Evolutionary conservation across 805 yeast genomes (phyloP).

Genomic region (Clavispora asparagi): DNA sequence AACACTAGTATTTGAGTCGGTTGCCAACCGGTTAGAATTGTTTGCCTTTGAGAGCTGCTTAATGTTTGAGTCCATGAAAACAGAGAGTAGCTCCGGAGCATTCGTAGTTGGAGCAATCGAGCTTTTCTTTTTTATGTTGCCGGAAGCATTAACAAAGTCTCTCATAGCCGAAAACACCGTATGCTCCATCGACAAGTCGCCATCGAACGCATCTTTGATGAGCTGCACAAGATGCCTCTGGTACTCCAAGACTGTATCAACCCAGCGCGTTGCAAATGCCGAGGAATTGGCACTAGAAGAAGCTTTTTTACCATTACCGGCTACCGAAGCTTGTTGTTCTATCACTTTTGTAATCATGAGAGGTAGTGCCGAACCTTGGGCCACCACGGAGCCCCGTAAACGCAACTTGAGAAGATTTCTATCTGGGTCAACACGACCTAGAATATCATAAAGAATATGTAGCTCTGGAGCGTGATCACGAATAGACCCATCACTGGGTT

Average conservation of each 20-base stretch:
- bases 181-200: constrained; percentile 46
- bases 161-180: constrained; percentile 58
- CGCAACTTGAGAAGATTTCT: constrained; percentile 45
- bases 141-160: constrained; percentile 51
- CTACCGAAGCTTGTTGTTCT: constrained; percentile 8
- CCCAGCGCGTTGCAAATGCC: constrained; percentile 63
- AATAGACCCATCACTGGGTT: background rate
- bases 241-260: constrained; percentile 48
- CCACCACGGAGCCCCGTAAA: constrained; percentile 41
- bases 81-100: constrained; percentile 36
- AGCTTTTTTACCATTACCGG: constrained; percentile 4
- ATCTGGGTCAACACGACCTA: constrained; percentile 50
- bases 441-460: constrained; percentile 42
- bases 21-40: constrained; percentile 9
- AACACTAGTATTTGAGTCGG: constrained; percentile 7
- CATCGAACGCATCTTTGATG: constrained; percentile 43
- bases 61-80: constrained; percentile 37
- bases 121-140: constrained; percentile 40
- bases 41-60: constrained; percentile 28
- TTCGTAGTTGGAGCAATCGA: constrained; percentile 25
- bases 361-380: constrained; percentile 41
- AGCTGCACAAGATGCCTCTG: constrained; percentile 49
- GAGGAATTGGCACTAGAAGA: constrained; percentile 25
- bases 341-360: constrained; percentile 13
- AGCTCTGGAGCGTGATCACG: constrained; percentile 33